Evolutionary conservation across 202 grass and related monocot genomes (phyloP).

Genomic region (Setaria italica): DNA sequence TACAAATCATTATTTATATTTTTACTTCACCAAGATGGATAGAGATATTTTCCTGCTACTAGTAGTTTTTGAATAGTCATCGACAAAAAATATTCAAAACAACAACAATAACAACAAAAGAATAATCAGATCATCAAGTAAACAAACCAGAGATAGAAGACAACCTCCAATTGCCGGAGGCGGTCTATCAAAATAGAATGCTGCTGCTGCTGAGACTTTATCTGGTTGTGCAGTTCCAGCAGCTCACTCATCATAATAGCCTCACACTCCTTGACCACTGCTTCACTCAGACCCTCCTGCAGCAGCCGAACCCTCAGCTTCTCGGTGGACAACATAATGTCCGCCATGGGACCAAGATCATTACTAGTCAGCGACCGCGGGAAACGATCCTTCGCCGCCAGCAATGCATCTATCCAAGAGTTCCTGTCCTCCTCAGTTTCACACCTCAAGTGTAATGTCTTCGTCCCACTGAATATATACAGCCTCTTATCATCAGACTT

Average conservation of each 20-base stretch:
- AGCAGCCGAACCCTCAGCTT: slow-evolving; percentile 65
- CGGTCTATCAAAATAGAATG: slow-evolving; percentile 87
- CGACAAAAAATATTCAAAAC: not conserved
- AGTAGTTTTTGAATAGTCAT: not conserved
- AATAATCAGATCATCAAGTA: slow-evolving; percentile 20
- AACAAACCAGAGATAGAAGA: slow-evolving; percentile 47
- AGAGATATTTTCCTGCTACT: slow-evolving; percentile 13
- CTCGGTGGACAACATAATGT: slow-evolving; percentile 73
- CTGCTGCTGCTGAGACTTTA: slow-evolving; percentile 73
- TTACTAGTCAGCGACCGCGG: slow-evolving; percentile 59
- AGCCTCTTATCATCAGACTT: slow-evolving; percentile 99
- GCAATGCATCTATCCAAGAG: slow-evolving; percentile 74
- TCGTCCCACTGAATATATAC: slow-evolving; percentile 97
- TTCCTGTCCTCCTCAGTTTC: slow-evolving; percentile 84
- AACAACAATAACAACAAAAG: not conserved
- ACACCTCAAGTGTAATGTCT: slow-evolving; percentile 88
- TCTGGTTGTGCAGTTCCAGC: slow-evolving; percentile 70
- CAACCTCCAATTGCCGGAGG: slow-evolving; percentile 91
- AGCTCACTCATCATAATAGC: slow-evolving; percentile 88
- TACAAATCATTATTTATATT: not conserved
- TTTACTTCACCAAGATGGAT: not conserved
- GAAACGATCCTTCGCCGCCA: slow-evolving; percentile 74
- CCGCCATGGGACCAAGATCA: slow-evolving; percentile 60
- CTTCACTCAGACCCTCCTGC: slow-evolving; percentile 77
- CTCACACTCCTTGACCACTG: slow-evolving; percentile 78